Evolutionary conservation across 1,139 yeast genomes (phyloP), one percentile per base, ranked within the genome.

Genomic region (Spathaspora jeffriesii): DNA sequence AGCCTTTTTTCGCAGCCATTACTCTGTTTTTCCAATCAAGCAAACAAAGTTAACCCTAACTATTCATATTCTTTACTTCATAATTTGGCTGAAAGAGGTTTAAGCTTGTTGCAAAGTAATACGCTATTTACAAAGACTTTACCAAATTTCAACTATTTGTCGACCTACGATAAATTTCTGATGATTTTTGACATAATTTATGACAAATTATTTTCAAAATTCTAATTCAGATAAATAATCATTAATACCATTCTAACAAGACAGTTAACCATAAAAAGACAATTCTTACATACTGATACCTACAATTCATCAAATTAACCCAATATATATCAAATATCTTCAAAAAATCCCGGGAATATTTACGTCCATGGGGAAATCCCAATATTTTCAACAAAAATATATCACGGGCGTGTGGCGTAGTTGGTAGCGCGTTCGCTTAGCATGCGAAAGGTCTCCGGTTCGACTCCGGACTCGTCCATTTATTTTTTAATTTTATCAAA

Each of bases 371-470:
- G 8, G 11, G 17, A 34, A 18, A 9, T 15, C 23, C 4, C 9
- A 14, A 17, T 7, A 9, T 3, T 34, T 17, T 18, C 20, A 2
- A n/a, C 9, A 34, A 18, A n/a, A 34, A 15, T 32, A 37, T 9
- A 28, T 28, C 14, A 9, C 30, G 90, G 90, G 90, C 88, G 88
- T 84, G 88, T 84, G 89, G 90, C 90, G 89, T 80, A 84, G 90
- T 84, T 82, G 90, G 90, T 84, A 84, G 89, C 89, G 90, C 89
- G 89, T 81, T 81, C 86, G 83, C 89, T 83, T 84, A 81, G 90
- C 90, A 84, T 83, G 89, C 82, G 87, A 82, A 81, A 84, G 90
- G 89, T 84, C 90, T 81, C 84, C 83, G 88, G 90, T 84, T 84
- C 90, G 86, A 84, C 78, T 84, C 89, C 89, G 84, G 85, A 82